A percentile compares a stretch with the other conserved stretches of the same genome.
These are phyloP conservation scores for Coelastrella sp. DNA, from an alignment of 139 green algal species.

Conservation along the genomic window DNA sequence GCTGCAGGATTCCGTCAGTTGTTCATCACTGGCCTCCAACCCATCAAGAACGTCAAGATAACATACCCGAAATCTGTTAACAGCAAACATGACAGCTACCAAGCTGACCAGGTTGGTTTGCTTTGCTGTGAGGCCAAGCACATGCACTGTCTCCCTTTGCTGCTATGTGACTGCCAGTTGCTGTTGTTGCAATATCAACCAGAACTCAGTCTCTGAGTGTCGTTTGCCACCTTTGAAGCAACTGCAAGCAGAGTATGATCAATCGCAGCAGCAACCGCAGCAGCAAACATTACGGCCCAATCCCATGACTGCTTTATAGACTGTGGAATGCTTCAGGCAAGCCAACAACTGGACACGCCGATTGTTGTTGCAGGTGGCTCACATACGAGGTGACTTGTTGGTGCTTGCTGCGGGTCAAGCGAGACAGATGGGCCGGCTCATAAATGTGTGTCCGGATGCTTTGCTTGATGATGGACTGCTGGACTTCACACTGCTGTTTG, in stretches of 20 bases:
- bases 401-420: constrained; percentile 37
- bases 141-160: too few relatives aligned
- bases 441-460: constrained; percentile 57
- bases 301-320: too few relatives aligned
- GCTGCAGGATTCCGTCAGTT: constrained; percentile 35
- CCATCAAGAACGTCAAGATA: constrained; percentile 5
- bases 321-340: too few relatives aligned
- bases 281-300: not conserved
- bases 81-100: not conserved
- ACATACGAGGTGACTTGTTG: constrained; percentile 24
- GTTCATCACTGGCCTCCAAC: constrained; percentile 39
- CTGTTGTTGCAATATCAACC: too few relatives aligned
- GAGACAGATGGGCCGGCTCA: constrained; percentile 49
- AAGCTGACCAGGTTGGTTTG: not conserved
- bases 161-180: too few relatives aligned
- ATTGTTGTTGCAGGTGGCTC: not conserved
- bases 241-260: too few relatives aligned
- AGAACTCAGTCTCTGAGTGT: too few relatives aligned
- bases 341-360: too few relatives aligned
- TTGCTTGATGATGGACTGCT: constrained; percentile 70
- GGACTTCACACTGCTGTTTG: constrained; percentile 58
- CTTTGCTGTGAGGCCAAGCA: not conserved
- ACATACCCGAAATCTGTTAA: constrained; percentile 16
- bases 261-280: too few relatives aligned
- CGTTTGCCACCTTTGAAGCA: too few relatives aligned